Percentiles rank a stretch among this genome's conserved stretches.
Conservation (phyloP, 1,284 basidiomycete species). For the Serendipita sp. region DNA sequence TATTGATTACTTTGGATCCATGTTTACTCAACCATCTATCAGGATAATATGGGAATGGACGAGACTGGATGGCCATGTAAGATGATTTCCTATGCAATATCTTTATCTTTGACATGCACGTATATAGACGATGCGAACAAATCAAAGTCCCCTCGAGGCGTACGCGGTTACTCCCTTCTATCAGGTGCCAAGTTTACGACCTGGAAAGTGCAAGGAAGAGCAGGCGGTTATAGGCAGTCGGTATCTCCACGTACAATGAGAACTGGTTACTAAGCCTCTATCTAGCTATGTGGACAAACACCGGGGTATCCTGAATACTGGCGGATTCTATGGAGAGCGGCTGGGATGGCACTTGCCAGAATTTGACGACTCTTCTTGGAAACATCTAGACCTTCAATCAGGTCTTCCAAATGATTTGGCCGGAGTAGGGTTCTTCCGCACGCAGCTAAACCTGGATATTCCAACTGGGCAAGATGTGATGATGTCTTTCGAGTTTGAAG, state of each 20-base stretch:
- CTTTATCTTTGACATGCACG: conserved; percentile 21
- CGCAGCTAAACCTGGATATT: conserved; percentile 48
- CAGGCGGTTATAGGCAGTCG: conserved; percentile 58
- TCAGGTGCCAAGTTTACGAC: conserved; percentile 37
- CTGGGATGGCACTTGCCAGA: conserved; percentile 70
- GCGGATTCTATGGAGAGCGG: conserved; percentile 65
- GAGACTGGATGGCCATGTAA: conserved; percentile 31
- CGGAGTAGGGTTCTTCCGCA: conserved; percentile 68
- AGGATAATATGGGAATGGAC: conserved; percentile 71
- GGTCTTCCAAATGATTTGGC: conserved; percentile 42
- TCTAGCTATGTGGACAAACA: conserved; percentile 51
- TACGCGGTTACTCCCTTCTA: conserved; percentile 57
- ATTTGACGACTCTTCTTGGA: conserved; percentile 51
- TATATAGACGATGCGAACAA: conserved; percentile 23
- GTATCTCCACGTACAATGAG: conserved; percentile 15
- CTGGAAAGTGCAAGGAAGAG: conserved; percentile 74
- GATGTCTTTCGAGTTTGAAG: conserved; percentile 54
- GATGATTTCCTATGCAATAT: not conserved
- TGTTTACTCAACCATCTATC: not conserved
- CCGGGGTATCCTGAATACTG: conserved; percentile 62
- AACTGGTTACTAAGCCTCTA: not conserved
- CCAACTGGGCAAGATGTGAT: conserved; percentile 45
- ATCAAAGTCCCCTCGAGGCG: conserved; percentile 59
- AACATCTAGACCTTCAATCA: conserved; percentile 31
- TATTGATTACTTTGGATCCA: not conserved